Conservation (phyloP, 192 early-diverging fungal genomes). For the Obelidium mucronatum region DNA sequence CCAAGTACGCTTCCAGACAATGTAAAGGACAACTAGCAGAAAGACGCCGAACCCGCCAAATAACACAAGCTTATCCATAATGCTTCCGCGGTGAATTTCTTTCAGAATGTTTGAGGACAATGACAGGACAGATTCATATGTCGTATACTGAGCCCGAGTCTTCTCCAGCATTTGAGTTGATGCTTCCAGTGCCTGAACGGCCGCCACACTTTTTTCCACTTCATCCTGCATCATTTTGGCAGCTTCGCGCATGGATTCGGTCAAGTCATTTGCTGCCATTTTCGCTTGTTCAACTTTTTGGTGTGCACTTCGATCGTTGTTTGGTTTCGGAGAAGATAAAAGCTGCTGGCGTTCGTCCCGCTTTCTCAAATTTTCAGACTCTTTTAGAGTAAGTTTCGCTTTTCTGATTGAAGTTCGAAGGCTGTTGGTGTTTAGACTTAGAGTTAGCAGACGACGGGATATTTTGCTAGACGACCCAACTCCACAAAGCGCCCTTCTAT, state of each 20-base stretch:
- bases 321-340: background rate
- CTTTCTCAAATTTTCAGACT: background rate
- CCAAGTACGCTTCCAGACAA: conserved; percentile 37
- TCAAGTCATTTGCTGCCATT: conserved; percentile 17
- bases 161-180: conserved; percentile 31
- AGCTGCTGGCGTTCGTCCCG: background rate
- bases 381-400: background rate
- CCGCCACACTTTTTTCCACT: conserved; percentile 35
- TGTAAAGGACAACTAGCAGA: conserved; percentile 24
- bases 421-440: too few relatives aligned
- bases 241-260: conserved; percentile 31
- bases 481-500: background rate
- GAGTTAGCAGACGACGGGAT: background rate
- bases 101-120: conserved; percentile 8
- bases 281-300: conserved; percentile 11
- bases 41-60: conserved; percentile 32
- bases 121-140: background rate
- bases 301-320: background rate
- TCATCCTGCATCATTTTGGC: conserved; percentile 36
- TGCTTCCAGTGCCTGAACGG: conserved; percentile 26
- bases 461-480: background rate
- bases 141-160: conserved; percentile 25
- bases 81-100: conserved; percentile 22
- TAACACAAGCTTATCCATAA: conserved; percentile 35
- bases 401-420: background rate